Evolutionary conservation across 345 rosid species (phyloP).

Genomic region (Eucalyptus sideroxylon): DNA sequence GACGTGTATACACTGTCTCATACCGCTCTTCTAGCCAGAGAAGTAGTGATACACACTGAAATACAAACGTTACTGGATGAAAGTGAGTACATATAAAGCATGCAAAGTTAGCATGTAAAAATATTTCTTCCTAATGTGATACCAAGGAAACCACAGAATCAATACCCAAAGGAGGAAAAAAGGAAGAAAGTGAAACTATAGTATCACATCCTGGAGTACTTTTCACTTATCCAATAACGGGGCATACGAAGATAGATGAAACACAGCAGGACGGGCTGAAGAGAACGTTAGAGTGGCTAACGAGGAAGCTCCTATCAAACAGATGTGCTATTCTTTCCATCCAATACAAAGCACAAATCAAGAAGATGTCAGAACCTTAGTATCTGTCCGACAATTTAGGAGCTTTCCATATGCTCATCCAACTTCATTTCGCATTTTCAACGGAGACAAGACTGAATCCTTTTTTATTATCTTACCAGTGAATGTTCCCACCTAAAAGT

Average conservation of each 20-base stretch:
- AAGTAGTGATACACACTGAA: constrained; percentile 76
- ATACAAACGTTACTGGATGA: neutral
- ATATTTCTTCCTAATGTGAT: neutral
- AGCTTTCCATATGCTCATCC: neutral
- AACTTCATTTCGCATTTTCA: neutral
- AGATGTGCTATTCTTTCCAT: neutral
- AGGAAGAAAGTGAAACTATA: neutral
- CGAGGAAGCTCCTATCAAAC: neutral
- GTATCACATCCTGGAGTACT: neutral
- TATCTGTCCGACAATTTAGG: neutral
- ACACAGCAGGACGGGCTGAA: neutral
- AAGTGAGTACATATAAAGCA: neutral
- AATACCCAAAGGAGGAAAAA: neutral
- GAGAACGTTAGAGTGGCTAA: neutral
- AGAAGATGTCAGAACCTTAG: neutral
- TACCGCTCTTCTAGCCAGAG: constrained; percentile 91
- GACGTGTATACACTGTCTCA: constrained; percentile 68
- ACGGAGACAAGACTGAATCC: neutral
- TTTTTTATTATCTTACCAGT: neutral
- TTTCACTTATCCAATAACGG: neutral
- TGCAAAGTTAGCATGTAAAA: neutral
- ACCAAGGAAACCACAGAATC: neutral
- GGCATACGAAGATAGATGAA: neutral
- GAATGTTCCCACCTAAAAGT: neutral
- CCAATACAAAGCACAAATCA: neutral